Evolutionary conservation across 2,329 filamentous ascomycete species (phyloP), one percentile per base, ranked within the genome.

Genomic region (Fusarium dlaminii): DNA sequence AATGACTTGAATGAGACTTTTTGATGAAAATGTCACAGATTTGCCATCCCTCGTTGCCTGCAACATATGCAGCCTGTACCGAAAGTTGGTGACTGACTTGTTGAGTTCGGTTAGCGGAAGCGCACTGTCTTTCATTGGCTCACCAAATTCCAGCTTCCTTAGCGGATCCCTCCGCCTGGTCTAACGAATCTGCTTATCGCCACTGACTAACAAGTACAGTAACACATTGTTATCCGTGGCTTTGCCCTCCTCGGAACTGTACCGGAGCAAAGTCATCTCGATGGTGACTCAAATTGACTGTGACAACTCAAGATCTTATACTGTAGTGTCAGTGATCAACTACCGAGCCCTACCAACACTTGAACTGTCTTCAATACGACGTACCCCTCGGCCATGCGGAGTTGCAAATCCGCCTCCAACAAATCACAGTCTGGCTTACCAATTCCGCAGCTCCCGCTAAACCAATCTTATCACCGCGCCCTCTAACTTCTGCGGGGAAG

Each of bases 401-500:
- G 56, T 36, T 59, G 17, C 22, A 63, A 34, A 43, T 27, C 49
- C 34, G 34, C 15, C 22, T 39, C 43, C 29, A 54, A 24, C 29
- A 46, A 62, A 62, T 63, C 20, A 49, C 32, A 43, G n/a, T 2
- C n/a, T 8, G 24, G 49, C 40, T 57, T 42, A 54, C 46, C 46
- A 60, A 40, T 52, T 52, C 27, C 66, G 34, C 34, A 24, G 51
- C 14, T 54, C 51, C 34, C 51, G 42, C 70, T 74, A 74, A 59
- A n/a, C 70, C 66, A 52, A 58, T 62, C 43, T 63, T 32, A 49
- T 61, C 54, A 17, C n/a, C 9, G 29, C 30, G 30, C 36, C 11
- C 27, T 66, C 57, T 8, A 52, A 57, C 63, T 72, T 63, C 71
- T 74, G 70, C 70, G 70, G 70, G 70, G 70, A 71, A 74, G 48